Evolutionary conservation across 2,329 filamentous ascomycete species (phyloP), one percentile per base, ranked within the genome.

Genomic region (Colletotrichum graminicola): DNA sequence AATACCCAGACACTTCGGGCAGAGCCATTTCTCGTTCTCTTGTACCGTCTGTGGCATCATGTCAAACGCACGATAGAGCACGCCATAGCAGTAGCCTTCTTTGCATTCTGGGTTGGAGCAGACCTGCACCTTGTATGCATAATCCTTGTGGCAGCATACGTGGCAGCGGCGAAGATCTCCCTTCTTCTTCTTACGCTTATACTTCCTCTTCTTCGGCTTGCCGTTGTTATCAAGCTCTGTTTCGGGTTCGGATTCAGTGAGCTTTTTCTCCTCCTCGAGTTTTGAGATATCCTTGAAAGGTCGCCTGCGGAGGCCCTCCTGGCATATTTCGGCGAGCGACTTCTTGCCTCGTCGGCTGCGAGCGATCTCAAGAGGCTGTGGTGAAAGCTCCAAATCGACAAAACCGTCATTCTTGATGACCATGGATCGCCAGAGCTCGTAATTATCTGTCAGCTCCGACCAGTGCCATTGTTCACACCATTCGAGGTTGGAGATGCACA

Each of bases 391-490:
- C 3, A 89, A 85, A 69, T 92, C 90, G 26, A 91, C 84, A 62
- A 88, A 92, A 51, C 91, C 90, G 74, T 93, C 90, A 73, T 93
- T 90, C 61, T 90, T 86, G 62, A 97, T 90, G 41, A 98, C 90
- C 80, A 94, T 89, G 23, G 88, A 87, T 49, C 94, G 89, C 94
- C 95, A 99, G 3, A 84, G 83, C 73, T 97, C 95, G 78, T 98
- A 94, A 71, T 93, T 92, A 62, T 90, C 85, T 0, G 90, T 85
- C 14, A 99, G 85, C 18, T 94, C 90, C 52, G 90, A 87, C 95
- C 95, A 98, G 16, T 89, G 84, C 87, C 95, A 98, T 79, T 98
- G 96, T 79, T 99, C 95, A 62, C 94, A 94, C 95, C 95, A 99
- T 72, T 89, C 90, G 14, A 97, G 87, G 14, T 90, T 91, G 4